phyloP scores from a whole-genome alignment of 257 asterid species.

The Hygrophila difformis region DNA sequence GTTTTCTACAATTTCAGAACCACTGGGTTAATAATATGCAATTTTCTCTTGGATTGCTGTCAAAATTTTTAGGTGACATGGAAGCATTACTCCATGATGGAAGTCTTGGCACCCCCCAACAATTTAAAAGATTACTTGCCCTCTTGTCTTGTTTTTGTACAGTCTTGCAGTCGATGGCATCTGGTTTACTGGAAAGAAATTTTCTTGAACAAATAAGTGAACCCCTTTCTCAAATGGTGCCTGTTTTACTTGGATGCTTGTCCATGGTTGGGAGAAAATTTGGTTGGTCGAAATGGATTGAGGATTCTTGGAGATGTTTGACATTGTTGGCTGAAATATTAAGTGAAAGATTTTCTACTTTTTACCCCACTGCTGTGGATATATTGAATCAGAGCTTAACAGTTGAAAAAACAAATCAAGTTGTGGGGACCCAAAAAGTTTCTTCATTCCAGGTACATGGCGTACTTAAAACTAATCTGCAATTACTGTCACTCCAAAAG shows the following conservation, averaged over 20 bases:
- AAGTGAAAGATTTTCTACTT: slow-evolving; percentile 70
- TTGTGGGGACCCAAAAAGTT: slow-evolving; percentile 27
- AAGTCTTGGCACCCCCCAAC: slow-evolving; percentile 75
- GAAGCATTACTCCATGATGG: slow-evolving; percentile 83
- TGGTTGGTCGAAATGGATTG: slow-evolving; percentile 95
- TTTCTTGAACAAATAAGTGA: slow-evolving; percentile 72
- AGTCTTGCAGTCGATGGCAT: slow-evolving; percentile 87
- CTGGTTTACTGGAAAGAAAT: slow-evolving; percentile 92
- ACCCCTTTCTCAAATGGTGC: slow-evolving; percentile 87
- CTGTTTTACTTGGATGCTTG: slow-evolving; percentile 66
- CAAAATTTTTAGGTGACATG: slow-evolving; percentile 95
- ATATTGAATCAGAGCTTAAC: slow-evolving; percentile 82
- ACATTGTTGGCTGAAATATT: slow-evolving; percentile 95
- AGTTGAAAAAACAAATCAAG: slow-evolving; percentile 29
- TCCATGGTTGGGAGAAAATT: slow-evolving; percentile 79
- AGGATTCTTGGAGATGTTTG: slow-evolving; percentile 97
- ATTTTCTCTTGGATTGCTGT: slow-evolving; percentile 80
- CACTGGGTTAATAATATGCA: slow-evolving; percentile 97
- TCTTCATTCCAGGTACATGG: slow-evolving; percentile 90
- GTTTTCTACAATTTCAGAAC: slow-evolving; percentile 95
- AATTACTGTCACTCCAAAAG: slow-evolving; percentile 87
- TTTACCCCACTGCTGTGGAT: slow-evolving; percentile 71
- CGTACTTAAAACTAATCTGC: slow-evolving; percentile 90
- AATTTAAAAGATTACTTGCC: slow-evolving; percentile 74
- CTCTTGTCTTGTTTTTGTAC: slow-evolving; percentile 81